These are phyloP conservation scores for Eucalyptus cloeziana DNA, from an alignment of 345 rosid genomes.

Conservation along the genomic window DNA sequence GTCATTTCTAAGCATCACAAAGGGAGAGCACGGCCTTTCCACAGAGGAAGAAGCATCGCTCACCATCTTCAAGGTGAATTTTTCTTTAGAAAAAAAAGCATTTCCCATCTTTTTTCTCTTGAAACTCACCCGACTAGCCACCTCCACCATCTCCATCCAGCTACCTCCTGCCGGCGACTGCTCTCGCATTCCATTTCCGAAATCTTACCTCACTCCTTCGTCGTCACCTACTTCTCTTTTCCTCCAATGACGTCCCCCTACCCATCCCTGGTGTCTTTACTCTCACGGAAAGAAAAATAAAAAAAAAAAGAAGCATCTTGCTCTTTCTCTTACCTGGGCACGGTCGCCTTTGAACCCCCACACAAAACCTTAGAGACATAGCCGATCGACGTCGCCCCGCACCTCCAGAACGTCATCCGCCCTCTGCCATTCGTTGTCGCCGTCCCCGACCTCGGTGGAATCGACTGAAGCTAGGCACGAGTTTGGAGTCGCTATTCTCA, in stretches of 20 bases:
- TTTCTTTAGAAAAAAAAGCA: no score
- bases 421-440: no score
- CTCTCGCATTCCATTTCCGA: background rate
- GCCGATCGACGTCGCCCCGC: background rate
- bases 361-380: background rate
- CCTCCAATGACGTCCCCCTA: background rate
- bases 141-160: background rate
- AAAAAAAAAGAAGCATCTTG: no score
- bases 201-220: no score
- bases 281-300: background rate
- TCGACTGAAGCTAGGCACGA: no score
- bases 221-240: background rate
- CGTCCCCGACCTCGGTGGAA: no score
- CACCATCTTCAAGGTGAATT: no score
- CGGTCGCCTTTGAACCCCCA: background rate
- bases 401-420: no score
- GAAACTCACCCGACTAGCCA: background rate
- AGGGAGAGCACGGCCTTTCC: no score
- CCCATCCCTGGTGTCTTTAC: background rate
- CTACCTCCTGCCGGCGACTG: background rate
- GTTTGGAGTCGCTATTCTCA: background rate
- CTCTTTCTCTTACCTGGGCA: background rate
- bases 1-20: no score
- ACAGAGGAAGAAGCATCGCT: no score
- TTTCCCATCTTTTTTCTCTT: no score